Base-by-base conservation (phyloP, 805 yeast genomes). In the Cyberlindnera galapagoensis region DNA sequence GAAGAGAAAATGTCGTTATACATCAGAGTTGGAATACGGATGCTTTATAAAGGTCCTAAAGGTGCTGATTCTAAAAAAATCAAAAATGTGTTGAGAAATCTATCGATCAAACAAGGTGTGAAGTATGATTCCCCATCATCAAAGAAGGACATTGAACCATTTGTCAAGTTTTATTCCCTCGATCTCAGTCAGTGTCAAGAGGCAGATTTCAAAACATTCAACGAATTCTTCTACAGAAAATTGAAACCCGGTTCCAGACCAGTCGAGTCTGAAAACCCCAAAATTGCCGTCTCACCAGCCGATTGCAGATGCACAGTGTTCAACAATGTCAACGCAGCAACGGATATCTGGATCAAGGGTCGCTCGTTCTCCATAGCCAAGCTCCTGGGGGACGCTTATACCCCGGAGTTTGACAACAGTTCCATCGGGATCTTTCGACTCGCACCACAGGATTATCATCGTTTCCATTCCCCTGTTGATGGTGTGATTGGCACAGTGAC, bases 381-480 rank as follows among this genome's bases (percentile, higher is more conserved):
- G 40, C 60, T 90, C 3, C 61, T 83, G 34, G 64, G 69, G 33
- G 48, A 50, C 12, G 56, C 57, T 5, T 61, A 63, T 19, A 54
- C 58, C 23, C 63, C 71, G 9, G 39, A 43, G 9, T 72, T 70
- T 41, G 69, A 68, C 22, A 55, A 60, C 21, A 46, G 56, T 7
- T 63, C 87, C 4, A 56, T 88, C 26, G 88, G 81, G 0, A 73
- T 90, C 2, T 90, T 90, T 56, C 62, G 98, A 36, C 62, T 90
- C 26, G 97, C 98, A 0, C 98, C 98, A 1, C 98, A 90, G 54
- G 98, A 90, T 54, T 90, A 90, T 51, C 98, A 90, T 52, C 63
- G 98, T 27, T 88, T 90, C 57, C 98, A 90, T 54, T 69, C 75
- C 11, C 95, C 97, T 0, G 88, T 92, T 3, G 71, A 69, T 37